Conservation (phyloP, 2,329 filamentous ascomycete species). For the Arthrobotrys pseudoclavata region DNA sequence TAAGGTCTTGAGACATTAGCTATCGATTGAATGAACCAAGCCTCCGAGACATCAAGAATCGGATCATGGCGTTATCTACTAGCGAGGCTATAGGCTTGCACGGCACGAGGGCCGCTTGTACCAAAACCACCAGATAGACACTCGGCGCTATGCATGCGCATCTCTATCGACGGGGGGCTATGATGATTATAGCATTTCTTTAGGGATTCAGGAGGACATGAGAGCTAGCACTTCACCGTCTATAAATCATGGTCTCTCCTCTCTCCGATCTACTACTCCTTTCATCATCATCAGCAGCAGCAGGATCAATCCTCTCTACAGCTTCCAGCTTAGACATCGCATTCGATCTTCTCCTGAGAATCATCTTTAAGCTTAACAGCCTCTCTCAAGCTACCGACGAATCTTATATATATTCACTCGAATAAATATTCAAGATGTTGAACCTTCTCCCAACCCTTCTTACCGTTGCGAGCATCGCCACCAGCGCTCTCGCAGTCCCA, state of each 20-base stretch:
- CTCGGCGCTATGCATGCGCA: background rate
- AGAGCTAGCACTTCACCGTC: background rate
- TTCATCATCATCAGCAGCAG: constrained; percentile 22
- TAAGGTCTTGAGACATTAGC: background rate
- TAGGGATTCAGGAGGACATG: background rate
- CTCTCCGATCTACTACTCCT: background rate
- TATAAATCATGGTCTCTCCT: constrained; percentile 18
- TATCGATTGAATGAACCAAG: constrained; percentile 8
- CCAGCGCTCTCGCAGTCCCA: constrained; percentile 30
- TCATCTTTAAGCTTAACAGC: constrained; percentile 16
- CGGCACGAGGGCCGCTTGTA: constrained; percentile 1
- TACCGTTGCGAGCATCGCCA: constrained; percentile 28
- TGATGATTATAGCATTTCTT: background rate
- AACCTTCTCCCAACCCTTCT: constrained; percentile 29
- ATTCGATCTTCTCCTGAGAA: constrained; percentile 31
- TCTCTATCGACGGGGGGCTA: background rate
- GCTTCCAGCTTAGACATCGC: constrained; percentile 18
- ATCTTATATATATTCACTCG: background rate
- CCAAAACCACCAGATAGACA: constrained; percentile 8
- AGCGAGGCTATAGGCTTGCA: background rate
- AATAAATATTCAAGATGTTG: constrained; percentile 32
- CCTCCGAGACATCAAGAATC: constrained; percentile 25
- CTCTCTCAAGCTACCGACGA: constrained; percentile 4
- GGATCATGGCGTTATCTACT: constrained; percentile 10
- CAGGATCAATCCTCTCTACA: constrained; percentile 24